Percentiles rank a stretch among this genome's conserved stretches.
These are phyloP conservation scores for Suillus discolor DNA, from an alignment of 768 basidiomycete species.

Conservation along the genomic window DNA sequence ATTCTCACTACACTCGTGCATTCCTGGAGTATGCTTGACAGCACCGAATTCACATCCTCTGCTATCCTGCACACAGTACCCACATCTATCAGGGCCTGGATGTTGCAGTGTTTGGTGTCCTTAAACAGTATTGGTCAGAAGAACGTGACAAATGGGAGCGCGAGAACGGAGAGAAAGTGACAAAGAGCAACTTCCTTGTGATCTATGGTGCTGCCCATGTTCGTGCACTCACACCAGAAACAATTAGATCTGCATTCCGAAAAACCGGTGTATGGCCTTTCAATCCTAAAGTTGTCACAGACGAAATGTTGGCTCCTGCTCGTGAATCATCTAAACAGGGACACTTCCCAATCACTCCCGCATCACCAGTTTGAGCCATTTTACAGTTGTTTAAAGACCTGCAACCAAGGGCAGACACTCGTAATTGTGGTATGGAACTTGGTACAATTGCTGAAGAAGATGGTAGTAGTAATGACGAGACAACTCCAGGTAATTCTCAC, in stretches of 20 bases:
- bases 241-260: constrained; percentile 39
- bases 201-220: constrained; percentile 38
- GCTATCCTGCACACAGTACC: constrained; percentile 46
- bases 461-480: background rate
- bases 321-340: constrained; percentile 9
- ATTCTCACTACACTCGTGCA: constrained; percentile 39
- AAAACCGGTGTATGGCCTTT: constrained; percentile 44
- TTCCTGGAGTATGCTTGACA: constrained; percentile 41
- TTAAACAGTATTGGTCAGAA: constrained; percentile 33
- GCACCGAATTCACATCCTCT: constrained; percentile 41
- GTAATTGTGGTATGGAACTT: background rate
- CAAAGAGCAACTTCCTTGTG: constrained; percentile 40
- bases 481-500: background rate
- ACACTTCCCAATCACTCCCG: constrained; percentile 13
- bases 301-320: constrained; percentile 33
- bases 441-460: background rate
- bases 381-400: constrained; percentile 7
- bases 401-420: background rate
- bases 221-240: constrained; percentile 30
- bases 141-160: constrained; percentile 30
- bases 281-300: constrained; percentile 34
- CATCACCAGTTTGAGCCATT: constrained; percentile 8
- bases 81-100: constrained; percentile 48
- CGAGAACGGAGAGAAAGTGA: constrained; percentile 23
- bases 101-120: constrained; percentile 34